Base-by-base conservation (phyloP, 2,329 filamentous ascomycete genomes). In the Colletotrichum limetticola region DNA sequence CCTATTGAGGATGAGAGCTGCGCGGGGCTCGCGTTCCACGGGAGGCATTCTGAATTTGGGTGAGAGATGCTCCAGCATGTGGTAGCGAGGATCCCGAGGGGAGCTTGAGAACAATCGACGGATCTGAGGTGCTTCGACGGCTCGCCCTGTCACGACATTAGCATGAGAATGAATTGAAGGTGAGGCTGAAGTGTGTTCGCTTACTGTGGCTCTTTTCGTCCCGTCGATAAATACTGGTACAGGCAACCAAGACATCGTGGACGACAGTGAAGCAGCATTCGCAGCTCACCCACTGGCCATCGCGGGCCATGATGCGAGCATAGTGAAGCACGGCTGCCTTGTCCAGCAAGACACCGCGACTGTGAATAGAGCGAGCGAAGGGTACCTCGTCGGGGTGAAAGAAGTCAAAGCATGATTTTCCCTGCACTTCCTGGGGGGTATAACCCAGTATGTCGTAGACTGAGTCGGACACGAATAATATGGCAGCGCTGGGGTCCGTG, bases 221-320 rank as follows among this genome's bases (percentile, higher is more conserved):
- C 66, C 87, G 86, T 65, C 88, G 87, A 80, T 97, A 97, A 75
- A 97, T 89, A 78, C 93, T 95, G 14, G 92, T 96, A 79, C 93
- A 95, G 53, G 94, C 94, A 61, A 97, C 94, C 82, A 97, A 86
- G 26, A 97, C 94, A 87, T 97, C 93, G 81, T 97, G 93, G 56
- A 97, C 95, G 55, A 97, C 88, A 5, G 94, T 97, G 80, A 97
- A 97, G 81, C 94, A 95, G 82, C 94, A 97, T 83, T 97, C 95
- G 83, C 94, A 97, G 74, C 90, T 91, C 52, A 96, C 85, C 91
- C 93, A 97, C 66, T 88, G 85, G 19, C 93, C 93, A 78, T 92
- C 85, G 58, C 88, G 91, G 68, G 93, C 90, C 77, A 87, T 88
- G 74, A 97, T 90, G 46, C 91, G 90, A 74, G 92, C 94, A 84